These are phyloP conservation scores for Suhomyces atakaporum DNA, from an alignment of 1,139 yeast genomes.

Conservation along the genomic window DNA sequence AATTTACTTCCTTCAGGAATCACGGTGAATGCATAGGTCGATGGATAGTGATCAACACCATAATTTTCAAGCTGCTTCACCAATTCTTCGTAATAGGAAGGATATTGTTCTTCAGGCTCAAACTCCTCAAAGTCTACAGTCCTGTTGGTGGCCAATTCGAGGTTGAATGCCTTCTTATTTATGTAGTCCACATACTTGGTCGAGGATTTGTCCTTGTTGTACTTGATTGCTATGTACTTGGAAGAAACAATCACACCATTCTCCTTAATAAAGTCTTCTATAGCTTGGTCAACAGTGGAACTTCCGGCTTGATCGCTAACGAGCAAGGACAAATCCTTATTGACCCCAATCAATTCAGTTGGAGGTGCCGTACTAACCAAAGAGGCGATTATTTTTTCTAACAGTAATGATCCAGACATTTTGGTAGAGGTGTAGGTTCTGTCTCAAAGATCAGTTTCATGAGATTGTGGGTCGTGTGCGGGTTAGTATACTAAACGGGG, in stretches of 20 bases:
- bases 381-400: slow-evolving; percentile 32
- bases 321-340: slow-evolving; percentile 26
- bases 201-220: slow-evolving; percentile 34
- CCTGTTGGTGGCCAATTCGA: slow-evolving; percentile 52
- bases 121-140: slow-evolving; percentile 55
- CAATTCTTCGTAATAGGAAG: slow-evolving; percentile 33
- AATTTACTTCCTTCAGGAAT: slow-evolving; percentile 36
- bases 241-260: slow-evolving; percentile 35
- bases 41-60: slow-evolving; percentile 55
- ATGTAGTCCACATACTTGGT: slow-evolving; percentile 44
- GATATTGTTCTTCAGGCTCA: slow-evolving; percentile 28
- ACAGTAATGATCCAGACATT: slow-evolving; percentile 16
- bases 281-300: slow-evolving; percentile 27
- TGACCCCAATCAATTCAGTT: slow-evolving; percentile 39
- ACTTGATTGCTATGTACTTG: slow-evolving; percentile 35
- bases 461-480: background rate
- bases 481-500: background rate
- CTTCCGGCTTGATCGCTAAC: slow-evolving; percentile 21
- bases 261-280: slow-evolving; percentile 32
- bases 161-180: slow-evolving; percentile 54
- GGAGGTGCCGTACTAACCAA: slow-evolving; percentile 44
- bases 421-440: no score
- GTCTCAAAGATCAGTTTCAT: no score
- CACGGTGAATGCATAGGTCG: slow-evolving; percentile 47
- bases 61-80: slow-evolving; percentile 36